A percentile compares a stretch with the other conserved stretches of the same genome.
Conservation (phyloP, 1,284 basidiomycete genomes). For the Phenoliferia sp. region DNA sequence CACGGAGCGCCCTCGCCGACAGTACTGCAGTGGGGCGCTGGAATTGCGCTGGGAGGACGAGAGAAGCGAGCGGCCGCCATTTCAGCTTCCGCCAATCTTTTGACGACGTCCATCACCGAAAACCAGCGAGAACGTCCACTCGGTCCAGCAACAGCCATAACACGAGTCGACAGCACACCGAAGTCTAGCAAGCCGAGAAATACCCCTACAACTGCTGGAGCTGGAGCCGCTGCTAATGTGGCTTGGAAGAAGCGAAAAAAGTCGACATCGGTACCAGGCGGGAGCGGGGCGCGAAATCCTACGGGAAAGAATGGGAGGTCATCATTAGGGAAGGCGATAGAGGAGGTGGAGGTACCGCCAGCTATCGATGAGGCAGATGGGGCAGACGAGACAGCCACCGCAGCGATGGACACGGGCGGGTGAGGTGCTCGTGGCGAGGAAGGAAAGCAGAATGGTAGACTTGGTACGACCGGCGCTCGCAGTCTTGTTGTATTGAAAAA, state of each 20-base stretch:
- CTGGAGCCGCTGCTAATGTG: not conserved
- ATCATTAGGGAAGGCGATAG: not conserved
- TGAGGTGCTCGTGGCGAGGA: not conserved
- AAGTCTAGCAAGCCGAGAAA: not conserved
- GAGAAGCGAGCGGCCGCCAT: constrained; percentile 4
- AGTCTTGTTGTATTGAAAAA: not conserved
- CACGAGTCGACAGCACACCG: not conserved
- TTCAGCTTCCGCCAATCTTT: not conserved
- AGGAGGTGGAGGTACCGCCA: not conserved
- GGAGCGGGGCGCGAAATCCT: not conserved
- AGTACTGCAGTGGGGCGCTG: not conserved
- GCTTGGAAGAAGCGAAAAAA: not conserved
- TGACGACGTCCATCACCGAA: not conserved
- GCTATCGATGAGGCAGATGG: not conserved
- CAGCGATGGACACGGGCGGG: not conserved
- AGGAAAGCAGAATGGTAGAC: not conserved
- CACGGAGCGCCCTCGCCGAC: not conserved
- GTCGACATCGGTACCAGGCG: not conserved
- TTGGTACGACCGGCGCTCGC: not conserved
- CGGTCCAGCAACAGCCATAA: not conserved
- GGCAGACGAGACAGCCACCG: not conserved
- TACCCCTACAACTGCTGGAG: not conserved
- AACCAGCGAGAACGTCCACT: not conserved
- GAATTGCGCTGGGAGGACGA: not conserved
- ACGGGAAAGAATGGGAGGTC: not conserved